Base-by-base conservation (phyloP, 345 rosid species). In the Eucalyptus erythrocorys region DNA sequence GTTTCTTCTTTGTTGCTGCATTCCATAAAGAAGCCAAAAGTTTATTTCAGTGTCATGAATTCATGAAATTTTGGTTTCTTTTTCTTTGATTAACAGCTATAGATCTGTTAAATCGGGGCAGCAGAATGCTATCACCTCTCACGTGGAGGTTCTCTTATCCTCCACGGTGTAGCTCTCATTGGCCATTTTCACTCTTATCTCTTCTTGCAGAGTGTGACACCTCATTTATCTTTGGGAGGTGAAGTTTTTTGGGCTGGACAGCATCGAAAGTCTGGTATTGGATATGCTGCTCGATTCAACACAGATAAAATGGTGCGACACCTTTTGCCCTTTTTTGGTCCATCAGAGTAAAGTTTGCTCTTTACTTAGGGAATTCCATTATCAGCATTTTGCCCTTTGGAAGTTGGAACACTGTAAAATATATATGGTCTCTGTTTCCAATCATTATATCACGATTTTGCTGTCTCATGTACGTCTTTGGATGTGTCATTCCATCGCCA, bases 191-290 rank as follows among this genome's bases (percentile, higher is more conserved):
- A 68, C 81, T 27, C 59, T 51, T 51, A 48, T 85, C 47, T 57
- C 7, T 87, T 90, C 87, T 88, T 92, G 92, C 94, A 98, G 99
- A 95, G 94, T 91, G 96, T 97, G 90, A 95, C 97, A 49, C 95
- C 91, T 30, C 92, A 91, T 90, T 85, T 98, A 86, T 94, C 99
- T 82, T 88, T 98, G 94, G 99, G 98, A 82, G 98, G 98, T 89
- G 99, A 98, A 93, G 94, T 94, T 87, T 97, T 98, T 90, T 98
- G 98, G 99, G 96, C 98, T 85, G 99, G 99, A 93, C 98, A 94
- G 89, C 99, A 96, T 91, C 93, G 97, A 49, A 98, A 96, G 93
- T 98, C 99, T 5, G 99, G 99, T 76, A 86, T 96, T 89, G 99
- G 99, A 88, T 98, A 97, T 92, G 99, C 98, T 91, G 98, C 95